Conservation (phyloP, 768 basidiomycete species). For the Russula ochroleuca region DNA sequence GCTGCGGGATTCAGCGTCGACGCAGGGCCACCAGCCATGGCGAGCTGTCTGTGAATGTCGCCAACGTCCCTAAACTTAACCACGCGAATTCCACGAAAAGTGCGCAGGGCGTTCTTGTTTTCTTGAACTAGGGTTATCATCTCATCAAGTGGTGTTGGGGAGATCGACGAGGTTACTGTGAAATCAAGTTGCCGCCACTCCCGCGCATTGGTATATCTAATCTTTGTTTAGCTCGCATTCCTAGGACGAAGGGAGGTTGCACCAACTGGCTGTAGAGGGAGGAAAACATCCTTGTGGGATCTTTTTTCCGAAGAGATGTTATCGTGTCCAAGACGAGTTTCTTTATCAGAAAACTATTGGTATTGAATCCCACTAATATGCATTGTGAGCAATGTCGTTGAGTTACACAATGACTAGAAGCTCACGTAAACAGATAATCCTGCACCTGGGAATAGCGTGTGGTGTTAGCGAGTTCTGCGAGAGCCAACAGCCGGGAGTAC, state of each 20-base stretch:
- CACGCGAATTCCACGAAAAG: not conserved
- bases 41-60: conserved; percentile 18
- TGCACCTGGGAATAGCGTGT: conserved; percentile 7
- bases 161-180: conserved; percentile 9
- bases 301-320: conserved; percentile 14
- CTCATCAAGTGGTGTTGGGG: conserved; percentile 17
- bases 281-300: conserved; percentile 1
- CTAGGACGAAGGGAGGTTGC: not conserved
- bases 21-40: conserved; percentile 8
- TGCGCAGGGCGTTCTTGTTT: not conserved
- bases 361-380: conserved; percentile 16
- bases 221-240: not conserved
- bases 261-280: conserved; percentile 8
- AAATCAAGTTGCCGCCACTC: not conserved
- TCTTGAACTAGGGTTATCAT: conserved; percentile 17
- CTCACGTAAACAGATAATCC: conserved; percentile 17
- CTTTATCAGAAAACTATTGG: not conserved
- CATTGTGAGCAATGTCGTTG: not conserved
- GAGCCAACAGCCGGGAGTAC: not conserved
- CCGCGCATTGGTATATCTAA: conserved; percentile 19
- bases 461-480: not conserved
- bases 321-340: conserved; percentile 3
- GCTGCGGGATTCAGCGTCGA: conserved; percentile 16
- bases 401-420: not conserved
- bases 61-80: conserved; percentile 14